phyloP scores from a whole-genome alignment of 2,329 filamentous ascomycete species.

The Trichoderma arundinaceum region DNA sequence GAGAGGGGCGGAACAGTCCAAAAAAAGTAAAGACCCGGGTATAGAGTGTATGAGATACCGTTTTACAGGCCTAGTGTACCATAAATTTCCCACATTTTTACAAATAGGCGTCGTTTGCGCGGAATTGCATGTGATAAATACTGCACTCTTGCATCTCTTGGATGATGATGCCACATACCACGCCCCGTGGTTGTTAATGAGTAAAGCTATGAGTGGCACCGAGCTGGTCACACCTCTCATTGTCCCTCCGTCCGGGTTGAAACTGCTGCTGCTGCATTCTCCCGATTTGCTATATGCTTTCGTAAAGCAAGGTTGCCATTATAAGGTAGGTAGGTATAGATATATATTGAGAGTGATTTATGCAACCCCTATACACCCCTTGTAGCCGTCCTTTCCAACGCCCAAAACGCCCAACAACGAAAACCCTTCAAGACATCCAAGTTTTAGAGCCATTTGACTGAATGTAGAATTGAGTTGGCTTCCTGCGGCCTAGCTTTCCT shows the following conservation, averaged over 20 bases:
- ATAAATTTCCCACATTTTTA: conserved; percentile 55
- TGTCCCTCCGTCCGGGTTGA: no score
- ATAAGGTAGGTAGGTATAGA: not conserved
- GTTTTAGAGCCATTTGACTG: not conserved
- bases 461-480: not conserved
- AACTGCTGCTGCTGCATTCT: not conserved
- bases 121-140: conserved; percentile 39
- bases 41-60: conserved; percentile 64
- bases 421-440: not conserved
- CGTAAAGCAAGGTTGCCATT: not conserved
- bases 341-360: not conserved
- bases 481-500: conserved; percentile 38
- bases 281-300: not conserved
- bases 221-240: no score
- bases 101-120: conserved; percentile 39
- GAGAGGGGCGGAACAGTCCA: conserved; percentile 36
- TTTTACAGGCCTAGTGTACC: conserved; percentile 59
- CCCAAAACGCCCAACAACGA: conserved; percentile 29
- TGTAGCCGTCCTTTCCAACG: conserved; percentile 20
- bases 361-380: not conserved
- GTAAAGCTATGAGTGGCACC: not conserved
- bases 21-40: conserved; percentile 49
- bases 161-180: not conserved
- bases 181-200: not conserved
- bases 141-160: not conserved